Evolutionary conservation across 169 alveolate species (phyloP).

Genomic region (Plasmodium knowlesi): DNA sequence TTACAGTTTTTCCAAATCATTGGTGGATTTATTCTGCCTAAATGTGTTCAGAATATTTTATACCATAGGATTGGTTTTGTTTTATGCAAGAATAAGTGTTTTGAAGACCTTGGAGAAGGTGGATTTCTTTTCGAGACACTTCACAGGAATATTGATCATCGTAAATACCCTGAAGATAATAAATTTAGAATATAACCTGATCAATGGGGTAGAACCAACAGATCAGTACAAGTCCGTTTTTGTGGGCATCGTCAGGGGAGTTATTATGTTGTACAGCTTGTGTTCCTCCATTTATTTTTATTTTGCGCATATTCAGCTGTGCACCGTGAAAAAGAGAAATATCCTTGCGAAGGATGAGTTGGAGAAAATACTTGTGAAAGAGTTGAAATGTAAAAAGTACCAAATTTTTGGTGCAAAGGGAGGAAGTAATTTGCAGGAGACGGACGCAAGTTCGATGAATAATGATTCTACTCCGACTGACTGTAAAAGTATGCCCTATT

Average conservation of each 20-base stretch:
- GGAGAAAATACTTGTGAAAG: slow-evolving; percentile 24
- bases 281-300: slow-evolving; percentile 24
- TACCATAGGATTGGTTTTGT: not conserved
- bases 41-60: slow-evolving; percentile 17
- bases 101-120: slow-evolving; percentile 6
- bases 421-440: not conserved
- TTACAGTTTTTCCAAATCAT: slow-evolving; percentile 38
- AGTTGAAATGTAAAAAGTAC: slow-evolving; percentile 13
- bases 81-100: not conserved
- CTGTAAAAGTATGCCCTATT: not conserved
- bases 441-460: not conserved
- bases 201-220: not conserved
- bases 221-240: not conserved
- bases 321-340: slow-evolving; percentile 16
- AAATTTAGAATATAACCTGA: slow-evolving; percentile 12
- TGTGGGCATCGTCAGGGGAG: not conserved
- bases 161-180: slow-evolving; percentile 21
- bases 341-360: slow-evolving; percentile 32
- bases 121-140: slow-evolving; percentile 4
- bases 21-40: slow-evolving; percentile 13
- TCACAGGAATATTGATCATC: slow-evolving; percentile 26
- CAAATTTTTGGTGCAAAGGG: not conserved
- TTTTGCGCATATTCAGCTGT: not conserved
- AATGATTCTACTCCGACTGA: not conserved
- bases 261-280: slow-evolving; percentile 20